phyloP scores from a whole-genome alignment of 108 stramenopile genomes.

The Nitzschia inconspicua region DNA sequence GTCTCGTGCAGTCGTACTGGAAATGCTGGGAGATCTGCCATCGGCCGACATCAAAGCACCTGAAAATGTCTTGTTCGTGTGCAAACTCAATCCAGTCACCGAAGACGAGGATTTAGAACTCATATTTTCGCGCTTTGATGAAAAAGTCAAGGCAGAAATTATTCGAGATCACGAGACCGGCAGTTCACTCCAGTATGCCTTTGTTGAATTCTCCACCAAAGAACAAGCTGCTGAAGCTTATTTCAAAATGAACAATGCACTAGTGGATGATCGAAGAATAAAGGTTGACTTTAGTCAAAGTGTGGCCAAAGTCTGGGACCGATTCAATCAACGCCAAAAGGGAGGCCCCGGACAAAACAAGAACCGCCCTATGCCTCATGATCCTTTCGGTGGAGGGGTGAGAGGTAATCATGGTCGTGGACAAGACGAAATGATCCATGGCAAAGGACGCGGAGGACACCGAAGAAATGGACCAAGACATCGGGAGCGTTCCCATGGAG shows the following conservation, averaged over 20 bases:
- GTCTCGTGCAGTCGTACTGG: slow-evolving; percentile 93
- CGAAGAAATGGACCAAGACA: background rate
- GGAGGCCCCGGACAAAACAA: background rate
- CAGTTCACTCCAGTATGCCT: slow-evolving; percentile 94
- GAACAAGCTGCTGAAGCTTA: slow-evolving; percentile 93
- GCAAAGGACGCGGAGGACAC: background rate
- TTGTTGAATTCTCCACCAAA: slow-evolving; percentile 91
- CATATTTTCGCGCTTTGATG: slow-evolving; percentile 94
- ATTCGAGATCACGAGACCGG: slow-evolving; percentile 95
- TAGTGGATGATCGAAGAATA: slow-evolving; percentile 97
- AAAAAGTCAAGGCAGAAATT: slow-evolving; percentile 85
- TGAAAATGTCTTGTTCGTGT: slow-evolving; percentile 97
- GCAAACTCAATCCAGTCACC: slow-evolving; percentile 97
- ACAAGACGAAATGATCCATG: background rate
- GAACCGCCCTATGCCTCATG: slow-evolving; percentile 21
- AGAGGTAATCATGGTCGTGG: background rate
- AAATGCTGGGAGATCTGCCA: slow-evolving; percentile 95
- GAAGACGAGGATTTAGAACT: slow-evolving; percentile 96
- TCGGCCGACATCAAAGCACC: slow-evolving; percentile 86
- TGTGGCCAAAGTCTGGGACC: slow-evolving; percentile 94
- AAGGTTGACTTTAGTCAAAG: slow-evolving; percentile 98
- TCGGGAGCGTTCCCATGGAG: background rate
- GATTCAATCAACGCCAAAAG: slow-evolving; percentile 45
- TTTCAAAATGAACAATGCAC: slow-evolving; percentile 99
- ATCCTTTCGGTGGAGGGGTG: slow-evolving; percentile 9